Conservation (phyloP, 73 alveolate species). For the Uronychia setigera region DNA sequence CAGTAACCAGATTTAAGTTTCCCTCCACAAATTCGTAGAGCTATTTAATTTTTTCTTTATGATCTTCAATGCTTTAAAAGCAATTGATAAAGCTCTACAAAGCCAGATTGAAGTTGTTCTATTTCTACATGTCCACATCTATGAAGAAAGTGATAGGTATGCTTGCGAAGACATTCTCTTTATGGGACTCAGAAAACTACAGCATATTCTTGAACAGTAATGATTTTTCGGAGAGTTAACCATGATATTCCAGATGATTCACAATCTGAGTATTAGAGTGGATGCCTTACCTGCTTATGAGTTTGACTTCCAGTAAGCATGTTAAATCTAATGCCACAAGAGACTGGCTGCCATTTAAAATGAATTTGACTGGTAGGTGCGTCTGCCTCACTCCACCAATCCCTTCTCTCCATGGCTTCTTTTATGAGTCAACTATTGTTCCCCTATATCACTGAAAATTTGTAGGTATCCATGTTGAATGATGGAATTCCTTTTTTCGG, state of each 20-base stretch:
- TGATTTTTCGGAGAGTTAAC: slow-evolving; percentile 80
- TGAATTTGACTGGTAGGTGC: slow-evolving; percentile 40
- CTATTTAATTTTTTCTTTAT: no score
- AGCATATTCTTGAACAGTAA: slow-evolving; percentile 65
- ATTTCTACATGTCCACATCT: slow-evolving; percentile 22
- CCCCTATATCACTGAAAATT: slow-evolving; percentile 57
- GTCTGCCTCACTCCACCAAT: slow-evolving; percentile 61
- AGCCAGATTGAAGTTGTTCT: neutral
- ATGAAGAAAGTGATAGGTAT: slow-evolving; percentile 80
- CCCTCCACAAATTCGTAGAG: neutral
- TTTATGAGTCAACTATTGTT: slow-evolving; percentile 54
- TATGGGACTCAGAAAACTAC: slow-evolving; percentile 76
- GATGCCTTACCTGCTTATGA: no score
- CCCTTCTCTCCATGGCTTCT: slow-evolving; percentile 49
- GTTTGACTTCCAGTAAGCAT: slow-evolving; percentile 15
- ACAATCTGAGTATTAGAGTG: no score
- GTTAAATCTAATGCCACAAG: slow-evolving; percentile 52
- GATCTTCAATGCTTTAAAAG: neutral
- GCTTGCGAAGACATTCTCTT: slow-evolving; percentile 71
- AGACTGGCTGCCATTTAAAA: slow-evolving; percentile 70
- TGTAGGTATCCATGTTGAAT: slow-evolving; percentile 27
- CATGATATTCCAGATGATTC: slow-evolving; percentile 82
- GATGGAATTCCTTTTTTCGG: neutral
- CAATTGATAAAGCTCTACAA: neutral
- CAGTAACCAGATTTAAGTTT: neutral